Base-by-base conservation (phyloP, 345 rosid species). In the Eucalyptus sp. region DNA sequence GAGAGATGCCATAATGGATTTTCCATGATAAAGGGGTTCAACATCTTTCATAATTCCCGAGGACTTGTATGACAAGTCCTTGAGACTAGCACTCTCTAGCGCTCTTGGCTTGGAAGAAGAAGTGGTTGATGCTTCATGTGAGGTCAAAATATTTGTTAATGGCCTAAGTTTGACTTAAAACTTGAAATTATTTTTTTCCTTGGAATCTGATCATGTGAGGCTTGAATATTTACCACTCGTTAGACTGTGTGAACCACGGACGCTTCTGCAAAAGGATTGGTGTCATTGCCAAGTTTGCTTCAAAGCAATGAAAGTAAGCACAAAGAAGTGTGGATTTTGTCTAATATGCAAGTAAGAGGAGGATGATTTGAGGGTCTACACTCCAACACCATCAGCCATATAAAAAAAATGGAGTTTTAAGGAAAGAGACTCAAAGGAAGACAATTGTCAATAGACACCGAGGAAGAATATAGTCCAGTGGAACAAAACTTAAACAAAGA, bases 391-490 rank as follows among this genome's bases (percentile, higher is more conserved):
- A 17, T 33, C 44, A 68, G 43, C 22, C 1, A 66, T 31, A n/a
- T 0, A 50, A 50, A 50, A 1, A n/a, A 29, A 29, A 3, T 0
- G 8, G 41, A 15, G 8, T 15, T n/a, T 4, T 0, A 8, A 66
- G 16, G 31, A 29, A 29, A 7, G 71, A 62, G 13, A 58, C 71
- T 29, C 14, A 29, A 7, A 62, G 29, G 22, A 31, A 31, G 24
- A 8, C 43, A 31, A 56, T 22, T n/a, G 3, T 14, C 41, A 66
- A 31, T 66, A 66, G 79, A 66, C 20, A 15, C 6, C 5, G 22
- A 66, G 10, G 41, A 66, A n/a, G 11, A 4, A 66, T 1, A 66
- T 14, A 15, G 80, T 68, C 80, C 24, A 5, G 7, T 68, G 80
- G 37, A 33, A 68, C 80, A 33, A 41, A 37, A 37, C 41, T 37